Evolutionary conservation across 257 asterid genomes (phyloP).

Genomic region (Hygrophila difformis): DNA sequence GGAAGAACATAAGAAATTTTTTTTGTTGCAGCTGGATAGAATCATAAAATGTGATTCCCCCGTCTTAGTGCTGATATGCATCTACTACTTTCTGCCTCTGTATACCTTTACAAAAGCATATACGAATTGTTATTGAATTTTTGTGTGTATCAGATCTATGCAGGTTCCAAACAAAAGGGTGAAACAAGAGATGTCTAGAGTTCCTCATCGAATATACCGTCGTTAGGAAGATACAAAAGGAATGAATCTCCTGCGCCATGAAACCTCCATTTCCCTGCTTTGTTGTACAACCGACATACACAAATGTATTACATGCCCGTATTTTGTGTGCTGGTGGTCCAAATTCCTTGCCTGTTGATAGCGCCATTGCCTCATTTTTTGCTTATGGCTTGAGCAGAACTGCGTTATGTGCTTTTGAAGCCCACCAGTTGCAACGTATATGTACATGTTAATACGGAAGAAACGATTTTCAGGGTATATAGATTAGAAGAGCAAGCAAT

Average conservation of each 20-base stretch:
- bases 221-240: slow-evolving; percentile 49
- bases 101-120: too few relatives aligned
- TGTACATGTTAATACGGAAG: too few relatives aligned
- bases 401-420: slow-evolving; percentile 10
- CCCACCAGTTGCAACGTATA: slow-evolving; percentile 8
- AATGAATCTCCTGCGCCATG: slow-evolving; percentile 53
- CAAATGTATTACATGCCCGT: slow-evolving; percentile 3
- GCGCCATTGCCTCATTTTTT: too few relatives aligned
- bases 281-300: slow-evolving; percentile 24
- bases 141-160: slow-evolving; percentile 43
- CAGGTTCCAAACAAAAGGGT: slow-evolving; percentile 64
- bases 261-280: slow-evolving; percentile 17
- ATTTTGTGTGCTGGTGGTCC: slow-evolving; percentile 12
- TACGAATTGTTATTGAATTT: slow-evolving; percentile 9
- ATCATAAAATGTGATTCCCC: too few relatives aligned
- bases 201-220: slow-evolving; percentile 50
- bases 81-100: too few relatives aligned
- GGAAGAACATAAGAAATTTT: too few relatives aligned
- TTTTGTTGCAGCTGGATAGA: too few relatives aligned
- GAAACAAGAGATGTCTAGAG: slow-evolving; percentile 54
- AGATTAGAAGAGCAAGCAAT: too few relatives aligned
- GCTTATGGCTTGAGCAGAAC: too few relatives aligned
- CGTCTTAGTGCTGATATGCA: background rate
- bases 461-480: too few relatives aligned
- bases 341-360: too few relatives aligned